Percentiles rank a stretch among this genome's conserved stretches.
Evolutionary conservation across 2,329 filamentous ascomycete genomes (phyloP).

Genomic region (Ophiostoma novo-ulmi): DNA sequence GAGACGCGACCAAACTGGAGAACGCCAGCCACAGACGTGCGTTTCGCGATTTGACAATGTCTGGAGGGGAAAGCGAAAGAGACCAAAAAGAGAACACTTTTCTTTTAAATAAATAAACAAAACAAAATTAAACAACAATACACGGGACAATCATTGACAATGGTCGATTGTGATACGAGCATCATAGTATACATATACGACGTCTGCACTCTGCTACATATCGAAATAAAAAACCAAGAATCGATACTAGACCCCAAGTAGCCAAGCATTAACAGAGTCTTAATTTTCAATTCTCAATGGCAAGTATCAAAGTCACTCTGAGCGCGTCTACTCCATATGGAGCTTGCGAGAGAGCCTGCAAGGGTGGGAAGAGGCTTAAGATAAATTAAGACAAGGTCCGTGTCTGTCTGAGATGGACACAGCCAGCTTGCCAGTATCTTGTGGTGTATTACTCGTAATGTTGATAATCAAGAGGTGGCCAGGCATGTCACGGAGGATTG

Average conservation of each 20-base stretch:
- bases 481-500: background rate
- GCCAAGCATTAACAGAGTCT: too few species aligned
- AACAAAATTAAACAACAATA: background rate
- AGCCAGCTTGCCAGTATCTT: background rate
- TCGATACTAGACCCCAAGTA: background rate
- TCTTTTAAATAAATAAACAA: background rate
- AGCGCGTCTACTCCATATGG: background rate
- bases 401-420: constrained; percentile 19
- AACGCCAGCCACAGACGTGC: background rate
- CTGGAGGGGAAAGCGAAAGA: background rate
- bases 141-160: background rate
- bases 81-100: background rate
- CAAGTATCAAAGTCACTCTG: constrained; percentile 1
- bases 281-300: background rate
- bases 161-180: background rate
- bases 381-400: constrained; percentile 19
- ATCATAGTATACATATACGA: background rate
- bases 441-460: too few species aligned
- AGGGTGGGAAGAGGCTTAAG: constrained; percentile 10
- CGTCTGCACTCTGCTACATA: background rate
- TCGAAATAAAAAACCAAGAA: background rate
- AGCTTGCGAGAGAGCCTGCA: background rate
- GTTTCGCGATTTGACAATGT: background rate
- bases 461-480: background rate
- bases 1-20: background rate